Percentiles rank a stretch among this genome's conserved stretches.
Evolutionary conservation across 2,329 filamentous ascomycete genomes (phyloP).

Genomic region (Achaetomium macrosporum): DNA sequence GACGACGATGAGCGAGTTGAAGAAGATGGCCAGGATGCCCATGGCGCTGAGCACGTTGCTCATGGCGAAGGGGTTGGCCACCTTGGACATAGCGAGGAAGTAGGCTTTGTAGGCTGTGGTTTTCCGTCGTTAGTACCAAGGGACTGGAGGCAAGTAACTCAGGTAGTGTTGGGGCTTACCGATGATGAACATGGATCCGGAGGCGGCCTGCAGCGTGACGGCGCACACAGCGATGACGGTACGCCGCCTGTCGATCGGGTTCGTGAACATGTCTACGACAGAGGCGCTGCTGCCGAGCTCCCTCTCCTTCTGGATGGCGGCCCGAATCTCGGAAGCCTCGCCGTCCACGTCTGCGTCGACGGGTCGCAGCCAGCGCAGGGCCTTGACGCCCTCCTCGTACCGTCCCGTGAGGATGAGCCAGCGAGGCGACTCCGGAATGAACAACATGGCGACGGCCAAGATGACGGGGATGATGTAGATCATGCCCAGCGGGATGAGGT

Average conservation of each 20-base stretch:
- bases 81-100: conserved; percentile 54
- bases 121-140: background rate
- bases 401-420: conserved; percentile 36
- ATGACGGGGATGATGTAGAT: conserved; percentile 36
- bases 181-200: conserved; percentile 52
- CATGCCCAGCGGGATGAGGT: conserved; percentile 37
- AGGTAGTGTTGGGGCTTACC: conserved; percentile 29
- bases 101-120: conserved; percentile 48
- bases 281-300: conserved; percentile 29
- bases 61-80: conserved; percentile 51
- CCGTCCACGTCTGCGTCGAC: conserved; percentile 27
- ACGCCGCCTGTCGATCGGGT: conserved; percentile 47
- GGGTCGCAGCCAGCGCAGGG: conserved; percentile 34
- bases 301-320: conserved; percentile 32
- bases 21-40: conserved; percentile 48
- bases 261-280: conserved; percentile 43
- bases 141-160: too few species aligned
- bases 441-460: conserved; percentile 32
- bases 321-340: conserved; percentile 35
- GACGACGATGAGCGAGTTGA: conserved; percentile 49
- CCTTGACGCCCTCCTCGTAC: conserved; percentile 30
- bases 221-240: conserved; percentile 43
- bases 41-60: conserved; percentile 49
- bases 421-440: conserved; percentile 38
- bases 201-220: conserved; percentile 46